A percentile compares a stretch with the other conserved stretches of the same genome.
Conservation (phyloP, 129 eudicot genomes). For the Cynara cardunculus region DNA sequence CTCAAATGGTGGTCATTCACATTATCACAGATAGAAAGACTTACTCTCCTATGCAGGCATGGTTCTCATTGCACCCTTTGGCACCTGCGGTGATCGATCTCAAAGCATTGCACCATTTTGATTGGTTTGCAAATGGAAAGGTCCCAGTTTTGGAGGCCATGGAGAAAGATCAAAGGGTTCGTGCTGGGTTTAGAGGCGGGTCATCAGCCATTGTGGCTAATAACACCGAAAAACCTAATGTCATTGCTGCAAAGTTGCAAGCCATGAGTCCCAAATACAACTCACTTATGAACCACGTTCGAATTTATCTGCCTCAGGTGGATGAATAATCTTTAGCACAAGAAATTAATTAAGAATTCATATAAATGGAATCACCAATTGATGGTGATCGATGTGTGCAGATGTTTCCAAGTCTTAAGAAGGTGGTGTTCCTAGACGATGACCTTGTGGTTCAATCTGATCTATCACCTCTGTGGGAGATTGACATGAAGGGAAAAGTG, state of each 20-base stretch:
- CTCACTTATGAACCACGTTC: constrained; percentile 77
- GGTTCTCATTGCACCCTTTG: constrained; percentile 85
- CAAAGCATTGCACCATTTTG: constrained; percentile 82
- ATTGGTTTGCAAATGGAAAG: constrained; percentile 90
- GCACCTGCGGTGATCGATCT: constrained; percentile 83
- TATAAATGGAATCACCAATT: not conserved
- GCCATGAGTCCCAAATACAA: constrained; percentile 83
- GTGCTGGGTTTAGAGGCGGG: constrained; percentile 81
- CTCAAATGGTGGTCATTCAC: constrained; percentile 72
- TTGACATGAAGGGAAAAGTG: constrained; percentile 85
- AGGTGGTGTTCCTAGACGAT: constrained; percentile 78
- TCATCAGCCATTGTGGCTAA: constrained; percentile 81
- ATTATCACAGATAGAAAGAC: constrained; percentile 82
- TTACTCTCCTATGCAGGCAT: constrained; percentile 85
- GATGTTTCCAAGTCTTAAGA: constrained; percentile 83
- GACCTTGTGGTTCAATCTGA: constrained; percentile 88
- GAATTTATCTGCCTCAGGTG: constrained; percentile 86
- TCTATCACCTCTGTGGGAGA: constrained; percentile 83
- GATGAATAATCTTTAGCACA: not conserved
- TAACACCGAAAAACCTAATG: constrained; percentile 67
- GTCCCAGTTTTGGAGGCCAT: constrained; percentile 89
- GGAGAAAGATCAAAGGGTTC: constrained; percentile 82
- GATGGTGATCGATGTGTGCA: constrained; percentile 25
- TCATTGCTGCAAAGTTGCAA: constrained; percentile 84
- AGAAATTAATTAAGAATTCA: too few relatives aligned